Conservation (phyloP, 2,329 filamentous ascomycete genomes). For the Calonectria multiphialidica region DNA sequence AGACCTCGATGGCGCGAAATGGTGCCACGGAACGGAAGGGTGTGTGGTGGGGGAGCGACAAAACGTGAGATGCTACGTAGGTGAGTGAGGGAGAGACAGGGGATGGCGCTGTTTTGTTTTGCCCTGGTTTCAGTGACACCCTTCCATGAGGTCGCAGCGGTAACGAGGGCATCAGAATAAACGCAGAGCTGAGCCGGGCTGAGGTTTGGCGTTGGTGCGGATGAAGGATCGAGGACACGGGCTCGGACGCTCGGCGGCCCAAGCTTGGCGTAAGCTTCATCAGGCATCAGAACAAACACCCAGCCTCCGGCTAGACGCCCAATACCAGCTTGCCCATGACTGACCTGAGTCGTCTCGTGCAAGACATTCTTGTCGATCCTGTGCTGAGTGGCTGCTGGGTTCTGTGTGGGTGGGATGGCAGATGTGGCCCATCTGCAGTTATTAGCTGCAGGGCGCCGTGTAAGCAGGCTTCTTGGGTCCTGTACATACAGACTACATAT, state of each 20-base stretch:
- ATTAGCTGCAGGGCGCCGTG: slow-evolving; percentile 14
- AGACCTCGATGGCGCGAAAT: background rate
- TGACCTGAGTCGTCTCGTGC: background rate
- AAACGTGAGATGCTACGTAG: slow-evolving; percentile 7
- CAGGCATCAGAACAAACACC: slow-evolving; percentile 12
- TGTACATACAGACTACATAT: background rate
- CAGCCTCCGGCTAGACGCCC: background rate
- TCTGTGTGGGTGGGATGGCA: background rate
- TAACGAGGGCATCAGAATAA: background rate
- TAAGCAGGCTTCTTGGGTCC: background rate
- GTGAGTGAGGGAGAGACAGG: slow-evolving; percentile 15
- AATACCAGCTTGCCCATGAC: background rate
- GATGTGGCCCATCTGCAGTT: background rate
- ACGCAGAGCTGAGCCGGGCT: slow-evolving; percentile 22
- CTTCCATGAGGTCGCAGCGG: background rate
- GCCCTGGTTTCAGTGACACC: slow-evolving; percentile 19
- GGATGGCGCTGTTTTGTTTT: slow-evolving; percentile 21
- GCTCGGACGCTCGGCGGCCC: slow-evolving; percentile 4
- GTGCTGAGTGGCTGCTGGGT: slow-evolving; percentile 4
- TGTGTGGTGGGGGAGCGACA: slow-evolving; percentile 9
- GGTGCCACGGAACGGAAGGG: slow-evolving; percentile 4
- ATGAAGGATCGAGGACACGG: background rate
- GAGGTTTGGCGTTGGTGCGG: slow-evolving; percentile 14
- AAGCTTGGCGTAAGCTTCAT: slow-evolving; percentile 4
- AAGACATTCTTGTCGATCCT: slow-evolving; percentile 4